phyloP scores from a whole-genome alignment of 345 rosid species.

The Mangifera indica region DNA sequence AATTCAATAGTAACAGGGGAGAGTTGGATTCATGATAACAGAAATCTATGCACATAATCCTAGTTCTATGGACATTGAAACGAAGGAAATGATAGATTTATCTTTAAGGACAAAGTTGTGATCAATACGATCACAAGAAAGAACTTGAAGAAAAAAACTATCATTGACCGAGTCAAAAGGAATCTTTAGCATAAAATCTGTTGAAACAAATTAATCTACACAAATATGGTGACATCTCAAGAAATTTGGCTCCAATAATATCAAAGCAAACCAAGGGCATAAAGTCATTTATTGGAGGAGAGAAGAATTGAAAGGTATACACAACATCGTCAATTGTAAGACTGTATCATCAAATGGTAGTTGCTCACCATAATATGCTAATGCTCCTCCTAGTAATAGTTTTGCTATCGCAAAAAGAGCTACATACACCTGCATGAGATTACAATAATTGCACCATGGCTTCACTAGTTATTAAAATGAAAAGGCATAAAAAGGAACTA shows the following conservation, averaged over 20 bases:
- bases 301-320: not conserved
- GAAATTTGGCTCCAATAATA: constrained; percentile 1
- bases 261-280: not conserved
- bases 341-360: constrained; percentile 2
- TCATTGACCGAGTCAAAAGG: not conserved
- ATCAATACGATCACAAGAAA: not conserved
- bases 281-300: not conserved
- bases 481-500: not conserved
- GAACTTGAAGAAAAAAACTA: not conserved
- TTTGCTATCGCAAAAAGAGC: constrained; percentile 41
- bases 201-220: not conserved
- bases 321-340: not conserved
- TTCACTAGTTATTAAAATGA: not conserved
- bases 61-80: not conserved
- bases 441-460: constrained; percentile 7
- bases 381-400: constrained; percentile 51
- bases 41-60: not conserved
- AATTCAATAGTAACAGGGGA: not conserved
- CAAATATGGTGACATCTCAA: not conserved
- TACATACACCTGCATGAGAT: constrained; percentile 52
- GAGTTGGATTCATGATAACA: not conserved
- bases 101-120: not conserved
- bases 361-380: constrained; percentile 60
- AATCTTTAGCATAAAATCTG: not conserved
- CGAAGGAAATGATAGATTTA: too few species aligned